Evolutionary conservation across 371 early-diverging fungal species (phyloP), one percentile per base, ranked within the genome.

Genomic region (Zopfochytrium polystomum): DNA sequence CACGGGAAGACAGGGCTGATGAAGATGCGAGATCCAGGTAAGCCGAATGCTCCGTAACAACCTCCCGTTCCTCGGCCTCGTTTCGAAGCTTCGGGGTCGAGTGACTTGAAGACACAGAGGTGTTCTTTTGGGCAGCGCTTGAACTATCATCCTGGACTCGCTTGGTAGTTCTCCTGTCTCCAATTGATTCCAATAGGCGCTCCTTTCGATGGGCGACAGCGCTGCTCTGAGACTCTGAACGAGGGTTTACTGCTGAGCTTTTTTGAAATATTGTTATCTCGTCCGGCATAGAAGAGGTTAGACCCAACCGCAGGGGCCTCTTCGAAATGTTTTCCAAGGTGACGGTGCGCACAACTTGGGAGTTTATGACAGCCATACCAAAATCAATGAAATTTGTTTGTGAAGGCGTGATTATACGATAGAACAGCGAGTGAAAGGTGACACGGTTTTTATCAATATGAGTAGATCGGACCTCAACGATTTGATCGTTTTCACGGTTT

Each of bases 401-500:
- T 20, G 84, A 82, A 1, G 91, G 85, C 4, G 91, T 92, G n/a
- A 95, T 74, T 7, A 95, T 91, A 51, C 92, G 85, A 75, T 98
- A 98, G 58, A 95, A 96, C 20, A 96, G 69, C 5, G 95, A 94
- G 69, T 98, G 98, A 68, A 92, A 96, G 0, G 96, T 93, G 38
- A 98, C 91, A 13, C 93, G 81, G 61, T 95, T 90, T 62, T 90
- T 90, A 78, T 98, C 98, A 47, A 97, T 89, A 66, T 98, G 95
- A 20, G 86, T 92, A 50, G 95, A 91, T 43, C 85, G 83, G 7
- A 98, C 92, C 55, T 94, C 91, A 25, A 98, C 84, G 38, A 89
- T 88, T 66, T 89, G 89, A 73, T 94, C 92, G 68, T 96, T 92
- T 53, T 88, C 86, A 3, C 87, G 83, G 69, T 96, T 95, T 42